These are phyloP conservation scores for Clavispora vitiphila DNA, from an alignment of 805 yeast species.

Conservation along the genomic window DNA sequence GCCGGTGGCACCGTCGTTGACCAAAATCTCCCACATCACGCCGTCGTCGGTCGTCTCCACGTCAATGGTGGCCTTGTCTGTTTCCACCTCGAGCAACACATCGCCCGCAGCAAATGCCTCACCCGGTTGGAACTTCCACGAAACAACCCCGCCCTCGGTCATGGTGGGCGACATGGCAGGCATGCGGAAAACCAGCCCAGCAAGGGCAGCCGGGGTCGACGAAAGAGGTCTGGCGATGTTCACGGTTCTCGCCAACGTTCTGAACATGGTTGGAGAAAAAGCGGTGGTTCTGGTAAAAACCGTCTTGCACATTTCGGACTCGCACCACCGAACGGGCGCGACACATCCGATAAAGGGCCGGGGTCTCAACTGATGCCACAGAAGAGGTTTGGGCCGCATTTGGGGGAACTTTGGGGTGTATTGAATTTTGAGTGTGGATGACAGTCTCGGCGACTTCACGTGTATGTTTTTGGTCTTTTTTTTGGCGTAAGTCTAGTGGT, in stretches of 20 bases:
- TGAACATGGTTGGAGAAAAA: slow-evolving; percentile 12
- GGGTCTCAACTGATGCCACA: background rate
- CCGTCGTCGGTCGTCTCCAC: slow-evolving; percentile 95
- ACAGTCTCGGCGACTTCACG: no score
- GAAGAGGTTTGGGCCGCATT: no score
- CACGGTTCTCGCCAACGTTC: slow-evolving; percentile 12
- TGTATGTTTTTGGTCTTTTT: no score
- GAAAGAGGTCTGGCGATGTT: slow-evolving; percentile 25
- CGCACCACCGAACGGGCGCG: slow-evolving; percentile 22
- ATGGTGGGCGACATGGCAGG: slow-evolving; percentile 99
- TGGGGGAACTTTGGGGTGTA: background rate
- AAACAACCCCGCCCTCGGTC: slow-evolving; percentile 90
- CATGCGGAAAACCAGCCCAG: slow-evolving; percentile 65
- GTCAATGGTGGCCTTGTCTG: slow-evolving; percentile 78
- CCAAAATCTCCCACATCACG: slow-evolving; percentile 66
- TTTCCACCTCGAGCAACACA: slow-evolving; percentile 73
- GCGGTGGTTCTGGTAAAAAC: slow-evolving; percentile 1
- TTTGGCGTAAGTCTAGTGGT: no score
- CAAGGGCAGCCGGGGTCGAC: slow-evolving; percentile 18
- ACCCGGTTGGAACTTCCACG: slow-evolving; percentile 76
- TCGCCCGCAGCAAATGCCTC: slow-evolving; percentile 80
- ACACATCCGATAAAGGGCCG: slow-evolving; percentile 9
- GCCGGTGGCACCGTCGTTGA: slow-evolving; percentile 71
- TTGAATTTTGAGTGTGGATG: no score
- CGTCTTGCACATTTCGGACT: slow-evolving; percentile 12